phyloP scores from a whole-genome alignment of 1,139 yeast genomes.

The Magnusiomyces fungicola region DNA sequence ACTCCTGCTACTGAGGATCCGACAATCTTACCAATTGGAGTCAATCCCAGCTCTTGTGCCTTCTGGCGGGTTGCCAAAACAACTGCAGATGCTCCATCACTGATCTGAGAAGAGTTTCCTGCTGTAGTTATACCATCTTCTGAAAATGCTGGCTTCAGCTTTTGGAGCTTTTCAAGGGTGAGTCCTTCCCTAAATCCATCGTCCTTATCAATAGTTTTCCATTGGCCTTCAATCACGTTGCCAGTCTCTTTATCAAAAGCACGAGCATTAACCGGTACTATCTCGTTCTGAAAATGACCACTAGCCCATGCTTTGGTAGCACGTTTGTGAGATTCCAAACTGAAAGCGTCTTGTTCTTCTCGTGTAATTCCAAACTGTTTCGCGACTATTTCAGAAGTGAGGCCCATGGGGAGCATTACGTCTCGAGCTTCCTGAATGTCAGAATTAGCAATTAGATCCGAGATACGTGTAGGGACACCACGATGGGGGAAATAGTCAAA shows the following conservation, averaged over 20 bases:
- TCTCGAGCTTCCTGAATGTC: constrained; percentile 30
- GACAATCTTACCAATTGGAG: constrained; percentile 38
- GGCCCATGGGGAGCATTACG: constrained; percentile 38
- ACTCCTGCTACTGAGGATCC: constrained; percentile 37
- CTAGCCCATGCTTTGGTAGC: constrained; percentile 35
- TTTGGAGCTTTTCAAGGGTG: constrained; percentile 31
- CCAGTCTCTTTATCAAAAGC: constrained; percentile 21
- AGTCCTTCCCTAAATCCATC: constrained; percentile 34
- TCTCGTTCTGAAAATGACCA: constrained; percentile 37
- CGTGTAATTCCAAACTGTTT: constrained; percentile 28
- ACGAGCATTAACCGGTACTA: constrained; percentile 35
- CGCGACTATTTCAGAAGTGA: constrained; percentile 36
- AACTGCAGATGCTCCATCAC: constrained; percentile 41
- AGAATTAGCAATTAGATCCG: constrained; percentile 22
- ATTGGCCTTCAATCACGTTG: constrained; percentile 21
- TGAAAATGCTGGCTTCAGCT: constrained; percentile 34
- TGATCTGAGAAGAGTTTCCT: constrained; percentile 40
- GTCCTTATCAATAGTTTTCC: constrained; percentile 26
- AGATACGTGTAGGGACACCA: constrained; percentile 34
- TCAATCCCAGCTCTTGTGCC: constrained; percentile 35
- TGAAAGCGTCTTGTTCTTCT: constrained; percentile 35
- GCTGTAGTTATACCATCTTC: constrained; percentile 39
- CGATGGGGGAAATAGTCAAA: constrained; percentile 38
- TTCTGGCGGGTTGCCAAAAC: constrained; percentile 34
- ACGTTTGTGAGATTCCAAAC: constrained; percentile 34